These are phyloP conservation scores for Eremothecium sinecaudum DNA, from an alignment of 1,139 yeast genomes.

Conservation along the genomic window DNA sequence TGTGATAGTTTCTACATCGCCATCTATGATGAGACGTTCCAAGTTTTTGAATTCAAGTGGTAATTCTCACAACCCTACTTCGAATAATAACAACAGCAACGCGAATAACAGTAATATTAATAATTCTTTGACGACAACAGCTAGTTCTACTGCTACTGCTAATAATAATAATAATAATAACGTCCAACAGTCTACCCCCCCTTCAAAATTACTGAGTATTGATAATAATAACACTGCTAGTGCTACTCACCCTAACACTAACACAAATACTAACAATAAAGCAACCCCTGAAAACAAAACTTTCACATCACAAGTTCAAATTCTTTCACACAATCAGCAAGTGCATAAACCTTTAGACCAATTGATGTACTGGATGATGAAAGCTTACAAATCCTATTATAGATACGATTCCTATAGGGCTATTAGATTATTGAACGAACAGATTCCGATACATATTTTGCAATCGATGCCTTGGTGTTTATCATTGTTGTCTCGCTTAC, in stretches of 20 bases:
- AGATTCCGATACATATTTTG: slow-evolving; percentile 47
- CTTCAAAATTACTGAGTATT: slow-evolving; percentile 21
- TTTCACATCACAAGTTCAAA: slow-evolving; percentile 4
- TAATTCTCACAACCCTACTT: slow-evolving; percentile 1
- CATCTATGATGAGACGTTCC: slow-evolving; percentile 8
- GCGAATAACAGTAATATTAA: slow-evolving; percentile 12
- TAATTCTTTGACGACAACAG: too few relatives aligned
- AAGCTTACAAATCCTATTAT: slow-evolving; percentile 54
- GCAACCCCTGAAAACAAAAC: slow-evolving; percentile 7
- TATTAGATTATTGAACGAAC: slow-evolving; percentile 52
- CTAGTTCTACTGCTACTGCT: slow-evolving; percentile 6
- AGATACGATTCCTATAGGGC: slow-evolving; percentile 77
- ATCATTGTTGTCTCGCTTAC: slow-evolving; percentile 67
- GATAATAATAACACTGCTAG: slow-evolving; percentile 16
- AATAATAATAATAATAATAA: slow-evolving; percentile 14
- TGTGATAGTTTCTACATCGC: slow-evolving; percentile 15
- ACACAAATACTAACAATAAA: slow-evolving; percentile 9
- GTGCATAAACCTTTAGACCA: slow-evolving; percentile 1
- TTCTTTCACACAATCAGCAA: slow-evolving; percentile 4
- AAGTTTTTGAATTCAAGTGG: slow-evolving; percentile 6
- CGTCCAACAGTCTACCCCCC: slow-evolving; percentile 24
- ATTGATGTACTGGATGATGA: slow-evolving; percentile 28
- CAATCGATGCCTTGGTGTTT: slow-evolving; percentile 79
- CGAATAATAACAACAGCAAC: slow-evolving; percentile 6
- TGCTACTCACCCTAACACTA: slow-evolving; percentile 27